A percentile compares a stretch with the other conserved stretches of the same genome.
These are phyloP conservation scores for Setomelanomma holmii DNA, from an alignment of 2,329 filamentous ascomycete genomes.

Conservation along the genomic window DNA sequence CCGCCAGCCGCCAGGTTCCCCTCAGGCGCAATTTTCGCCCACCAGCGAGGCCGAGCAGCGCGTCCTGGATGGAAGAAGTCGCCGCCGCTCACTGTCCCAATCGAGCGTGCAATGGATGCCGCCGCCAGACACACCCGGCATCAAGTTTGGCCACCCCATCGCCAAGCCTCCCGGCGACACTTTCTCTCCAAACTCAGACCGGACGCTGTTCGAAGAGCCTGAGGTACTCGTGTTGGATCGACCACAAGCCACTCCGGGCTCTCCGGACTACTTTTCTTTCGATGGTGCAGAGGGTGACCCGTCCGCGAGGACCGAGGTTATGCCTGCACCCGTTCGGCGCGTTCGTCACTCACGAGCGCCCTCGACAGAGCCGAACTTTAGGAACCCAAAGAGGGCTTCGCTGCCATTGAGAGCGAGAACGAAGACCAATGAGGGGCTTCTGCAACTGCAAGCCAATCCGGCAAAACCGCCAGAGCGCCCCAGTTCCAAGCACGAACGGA, in stretches of 20 bases:
- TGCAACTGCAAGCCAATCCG: slow-evolving; percentile 25
- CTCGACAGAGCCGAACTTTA: slow-evolving; percentile 18
- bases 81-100: slow-evolving; percentile 7
- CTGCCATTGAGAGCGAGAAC: slow-evolving; percentile 18
- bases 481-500: slow-evolving; percentile 22
- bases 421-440: slow-evolving; percentile 29
- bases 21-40: slow-evolving; percentile 21
- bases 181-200: slow-evolving; percentile 22
- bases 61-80: slow-evolving; percentile 1
- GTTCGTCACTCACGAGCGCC: slow-evolving; percentile 22
- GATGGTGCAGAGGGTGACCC: slow-evolving; percentile 11
- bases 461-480: slow-evolving; percentile 13
- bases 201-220: slow-evolving; percentile 29
- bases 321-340: slow-evolving; percentile 14
- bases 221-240: slow-evolving; percentile 24
- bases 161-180: slow-evolving; percentile 18
- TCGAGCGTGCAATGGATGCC: slow-evolving; percentile 11
- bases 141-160: slow-evolving; percentile 24
- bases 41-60: slow-evolving; percentile 18
- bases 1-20: slow-evolving; percentile 18
- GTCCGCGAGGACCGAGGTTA: slow-evolving; percentile 16
- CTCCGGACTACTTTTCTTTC: slow-evolving; percentile 17
- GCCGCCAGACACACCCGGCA: slow-evolving; percentile 11
- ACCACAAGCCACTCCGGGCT: slow-evolving; percentile 14
- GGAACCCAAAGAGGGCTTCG: slow-evolving; percentile 14